These are phyloP conservation scores for Leccinum pellstonianum DNA, from an alignment of 768 basidiomycete genomes.

Conservation along the genomic window DNA sequence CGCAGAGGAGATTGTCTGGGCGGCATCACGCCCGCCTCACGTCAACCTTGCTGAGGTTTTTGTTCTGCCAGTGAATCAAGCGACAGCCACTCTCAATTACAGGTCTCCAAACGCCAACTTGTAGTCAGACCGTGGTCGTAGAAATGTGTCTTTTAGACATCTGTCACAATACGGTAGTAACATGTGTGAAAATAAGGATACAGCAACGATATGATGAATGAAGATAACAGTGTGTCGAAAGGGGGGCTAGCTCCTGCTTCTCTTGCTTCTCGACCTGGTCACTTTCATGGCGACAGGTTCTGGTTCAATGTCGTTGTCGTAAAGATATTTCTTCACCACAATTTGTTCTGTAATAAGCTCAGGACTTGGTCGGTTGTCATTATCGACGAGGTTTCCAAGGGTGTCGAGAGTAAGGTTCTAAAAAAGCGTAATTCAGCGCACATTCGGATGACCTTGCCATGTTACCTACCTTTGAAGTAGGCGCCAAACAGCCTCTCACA, in stretches of 20 bases:
- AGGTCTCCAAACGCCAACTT: conserved; percentile 33
- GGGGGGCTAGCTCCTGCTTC: conserved; percentile 39
- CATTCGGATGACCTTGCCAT: not conserved
- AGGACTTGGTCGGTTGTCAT: conserved; percentile 47
- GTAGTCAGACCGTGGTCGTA: not conserved
- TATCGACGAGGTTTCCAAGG: conserved; percentile 67
- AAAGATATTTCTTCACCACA: conserved; percentile 75
- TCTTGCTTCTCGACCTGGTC: conserved; percentile 57
- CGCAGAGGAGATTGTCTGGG: conserved; percentile 98
- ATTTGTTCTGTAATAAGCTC: conserved; percentile 65
- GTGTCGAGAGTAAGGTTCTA: conserved; percentile 65
- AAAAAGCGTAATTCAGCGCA: conserved; percentile 7
- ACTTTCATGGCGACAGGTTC: conserved; percentile 40
- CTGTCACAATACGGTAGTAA: conserved; percentile 4
- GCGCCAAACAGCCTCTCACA: conserved; percentile 66
- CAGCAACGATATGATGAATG: conserved; percentile 28
- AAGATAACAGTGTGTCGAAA: conserved; percentile 14
- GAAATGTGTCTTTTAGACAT: conserved; percentile 2
- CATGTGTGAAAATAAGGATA: conserved; percentile 31
- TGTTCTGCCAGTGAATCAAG: conserved; percentile 80
- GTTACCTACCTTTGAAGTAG: conserved; percentile 60
- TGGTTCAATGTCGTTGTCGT: conserved; percentile 63
- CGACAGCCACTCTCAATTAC: conserved; percentile 62
- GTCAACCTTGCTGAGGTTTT: conserved; percentile 86
- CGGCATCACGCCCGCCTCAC: conserved; percentile 85